These are phyloP conservation scores for Mortierella sp. DNA, from an alignment of 371 early-diverging fungal genomes.

Conservation along the genomic window DNA sequence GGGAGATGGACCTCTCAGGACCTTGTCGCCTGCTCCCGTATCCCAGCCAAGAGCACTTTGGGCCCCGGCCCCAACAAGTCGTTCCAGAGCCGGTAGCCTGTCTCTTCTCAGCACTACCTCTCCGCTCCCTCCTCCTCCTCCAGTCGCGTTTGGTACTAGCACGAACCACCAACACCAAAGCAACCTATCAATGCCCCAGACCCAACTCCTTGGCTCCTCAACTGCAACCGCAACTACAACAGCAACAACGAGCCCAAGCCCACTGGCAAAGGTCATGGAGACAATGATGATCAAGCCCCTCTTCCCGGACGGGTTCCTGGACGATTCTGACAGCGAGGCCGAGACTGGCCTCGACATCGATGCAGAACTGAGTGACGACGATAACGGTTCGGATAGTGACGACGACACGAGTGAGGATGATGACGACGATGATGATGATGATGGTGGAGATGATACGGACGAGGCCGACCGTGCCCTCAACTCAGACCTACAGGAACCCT, in stretches of 20 bases:
- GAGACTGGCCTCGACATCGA: slow-evolving; percentile 27
- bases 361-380: slow-evolving; percentile 60
- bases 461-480: slow-evolving; percentile 58
- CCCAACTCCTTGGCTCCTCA: neutral
- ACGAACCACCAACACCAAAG: neutral
- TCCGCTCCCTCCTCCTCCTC: neutral
- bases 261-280: slow-evolving; percentile 47
- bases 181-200: neutral
- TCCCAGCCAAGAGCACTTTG: slow-evolving; percentile 19
- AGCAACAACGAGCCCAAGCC: neutral
- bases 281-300: slow-evolving; percentile 67
- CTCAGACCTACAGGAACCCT: slow-evolving; percentile 24
- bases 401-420: slow-evolving; percentile 25
- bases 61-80: slow-evolving; percentile 2
- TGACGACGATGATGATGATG: slow-evolving; percentile 62
- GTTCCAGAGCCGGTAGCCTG: neutral
- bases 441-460: slow-evolving; percentile 60
- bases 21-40: neutral
- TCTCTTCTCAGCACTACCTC: slow-evolving; percentile 6
- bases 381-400: slow-evolving; percentile 61
- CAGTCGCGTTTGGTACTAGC: neutral
- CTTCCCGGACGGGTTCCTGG: slow-evolving; percentile 68
- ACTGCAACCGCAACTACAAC: neutral
- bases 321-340: slow-evolving; percentile 66
- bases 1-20: slow-evolving; percentile 1